Evolutionary conservation across 116 monocot species (phyloP).

Genomic region (Posidonia oceanica): DNA sequence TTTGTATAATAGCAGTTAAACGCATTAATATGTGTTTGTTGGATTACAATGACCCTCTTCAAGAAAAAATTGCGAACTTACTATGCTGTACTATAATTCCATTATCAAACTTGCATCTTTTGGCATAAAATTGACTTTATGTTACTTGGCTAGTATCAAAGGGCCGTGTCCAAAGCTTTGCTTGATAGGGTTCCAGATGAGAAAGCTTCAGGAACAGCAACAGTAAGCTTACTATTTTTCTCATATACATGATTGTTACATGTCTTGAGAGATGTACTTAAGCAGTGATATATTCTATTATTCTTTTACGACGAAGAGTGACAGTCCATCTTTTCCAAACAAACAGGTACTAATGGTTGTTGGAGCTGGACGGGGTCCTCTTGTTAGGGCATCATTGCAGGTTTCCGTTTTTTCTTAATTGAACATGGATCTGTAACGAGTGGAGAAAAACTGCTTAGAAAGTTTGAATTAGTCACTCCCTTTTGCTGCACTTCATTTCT

Average conservation of each 20-base stretch:
- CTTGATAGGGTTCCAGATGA: slow-evolving; percentile 77
- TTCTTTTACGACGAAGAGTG: not conserved
- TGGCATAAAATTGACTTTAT: not conserved
- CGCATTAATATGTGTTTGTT: no score
- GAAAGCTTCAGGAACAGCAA: slow-evolving; percentile 31
- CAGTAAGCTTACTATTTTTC: slow-evolving; percentile 29
- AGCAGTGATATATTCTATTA: not conserved
- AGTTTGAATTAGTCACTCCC: no score
- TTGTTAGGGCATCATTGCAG: slow-evolving; percentile 96
- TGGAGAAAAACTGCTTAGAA: not conserved
- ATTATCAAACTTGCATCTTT: no score
- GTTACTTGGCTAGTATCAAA: slow-evolving; percentile 56
- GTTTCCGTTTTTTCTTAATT: slow-evolving; percentile 16
- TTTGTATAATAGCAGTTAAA: no score
- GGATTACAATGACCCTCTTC: no score
- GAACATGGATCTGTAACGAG: not conserved
- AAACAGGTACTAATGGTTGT: slow-evolving; percentile 96
- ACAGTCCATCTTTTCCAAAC: not conserved
- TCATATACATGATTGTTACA: not conserved
- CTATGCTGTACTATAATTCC: no score
- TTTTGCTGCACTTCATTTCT: no score
- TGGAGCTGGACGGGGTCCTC: slow-evolving; percentile 94
- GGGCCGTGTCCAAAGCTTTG: slow-evolving; percentile 76
- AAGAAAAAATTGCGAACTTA: no score
- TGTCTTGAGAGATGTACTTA: not conserved